Evolutionary conservation across 805 yeast genomes (phyloP), one percentile per base, ranked within the genome.

Genomic region (Candida xiaguanensis): DNA sequence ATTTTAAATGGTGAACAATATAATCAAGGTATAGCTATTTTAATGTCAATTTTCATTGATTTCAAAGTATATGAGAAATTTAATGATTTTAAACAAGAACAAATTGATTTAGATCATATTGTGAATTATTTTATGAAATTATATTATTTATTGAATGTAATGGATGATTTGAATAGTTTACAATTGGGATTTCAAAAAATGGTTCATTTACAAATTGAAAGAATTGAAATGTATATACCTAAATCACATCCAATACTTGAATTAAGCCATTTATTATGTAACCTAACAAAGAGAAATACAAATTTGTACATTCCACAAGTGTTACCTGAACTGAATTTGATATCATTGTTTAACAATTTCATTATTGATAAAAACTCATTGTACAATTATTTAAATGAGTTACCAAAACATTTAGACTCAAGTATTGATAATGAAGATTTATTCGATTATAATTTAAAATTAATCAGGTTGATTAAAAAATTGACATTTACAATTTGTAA

Each of bases 1-100:
- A 59, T 80, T 2, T 61, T 80, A 29, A 73, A 79, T 17, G 89
- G 90, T 0, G 77, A 75, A 38, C 67, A 72, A 25, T 78, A 75
- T 50, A 75, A 85, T 5, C 59, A 78, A 28, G 80, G 82, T 1
- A 63, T 83, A 20, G 70, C 78, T 3, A 62, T 56, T 31, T 65
- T 82, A 1, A 66, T 72, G 11, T 61, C 80, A 1, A 66, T 79
- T 11, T 75, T 80, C 51, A 77, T 77, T 52, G 87, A 80, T 48
- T 73, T 78, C 56, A 72, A 72, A 45, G 57, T 82, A 7, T 66
- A 67, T 47, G 70, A 73, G 38, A 61, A 66, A 34, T 63, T 68
- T 49, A 59, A 67, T 20, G 72, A 66, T 40, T 56, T 59, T 8
- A 58, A 67, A 47, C 23, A 25, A 12, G 63, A 70, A 26, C 49